Base-by-base conservation (phyloP, 768 basidiomycete genomes). In the Exidia glandulosa region DNA sequence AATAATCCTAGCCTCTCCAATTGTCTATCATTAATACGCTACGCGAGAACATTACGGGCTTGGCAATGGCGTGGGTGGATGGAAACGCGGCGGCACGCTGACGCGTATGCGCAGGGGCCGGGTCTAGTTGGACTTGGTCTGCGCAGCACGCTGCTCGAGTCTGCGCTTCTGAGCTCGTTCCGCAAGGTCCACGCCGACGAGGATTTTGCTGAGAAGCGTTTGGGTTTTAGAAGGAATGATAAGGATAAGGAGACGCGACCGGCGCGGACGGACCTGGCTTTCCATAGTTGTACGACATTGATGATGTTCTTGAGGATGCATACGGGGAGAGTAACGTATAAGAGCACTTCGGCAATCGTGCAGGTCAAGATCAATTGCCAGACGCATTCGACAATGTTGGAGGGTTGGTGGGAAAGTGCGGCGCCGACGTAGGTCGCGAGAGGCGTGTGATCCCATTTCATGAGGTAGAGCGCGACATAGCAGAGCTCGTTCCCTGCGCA, bases 251-350 rank as follows among this genome's bases (percentile, higher is more conserved):
- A 14, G 27, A 19, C 25, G 27, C 9, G 16, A 25, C 10, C 7
- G 4, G 4, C 7, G 10, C 4, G 14, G 27, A 29, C 50, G 13
- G 25, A 25, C 34, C 89, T 88, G 30, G 96, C 95, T 71, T 99
- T 99, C 94, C 94, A 97, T 60, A 97, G 82, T 72, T 99, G 96
- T 6, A 99, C 94, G 33, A 89, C 72, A 71, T 97, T 96, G 77
- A 99, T 91, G 60, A 94, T 67, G 70, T 98, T 96, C 77, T 98
- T 99, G 63, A 77, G 68, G 16, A 82, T 64, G 69, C 85, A 95
- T 54, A 96, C 74, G 0, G 85, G 87, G 64, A 77, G 77, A 36
- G 82, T 85, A 31, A 81, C 4, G 37, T 75, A 59, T 0, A 90
- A 93, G 64, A 92, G 70, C 3, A 85, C 62, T 68, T 88, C 83